A percentile compares a stretch with the other conserved stretches of the same genome.
These are phyloP conservation scores for Pleurotus tuber-regium DNA, from an alignment of 768 basidiomycete genomes.

Conservation along the genomic window DNA sequence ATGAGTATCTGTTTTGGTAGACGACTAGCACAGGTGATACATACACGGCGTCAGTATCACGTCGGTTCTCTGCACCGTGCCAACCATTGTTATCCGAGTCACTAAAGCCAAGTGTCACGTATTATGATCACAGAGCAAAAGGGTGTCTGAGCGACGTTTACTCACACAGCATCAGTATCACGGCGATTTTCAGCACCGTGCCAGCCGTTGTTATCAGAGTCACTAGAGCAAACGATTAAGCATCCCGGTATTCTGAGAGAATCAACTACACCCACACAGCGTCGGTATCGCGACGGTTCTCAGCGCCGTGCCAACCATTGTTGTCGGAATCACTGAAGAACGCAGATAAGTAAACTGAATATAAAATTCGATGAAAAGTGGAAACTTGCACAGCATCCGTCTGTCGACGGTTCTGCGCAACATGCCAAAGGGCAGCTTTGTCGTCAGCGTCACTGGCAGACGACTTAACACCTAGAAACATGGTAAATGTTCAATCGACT, in stretches of 20 bases:
- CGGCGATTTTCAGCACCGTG: background rate
- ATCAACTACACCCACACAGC: background rate
- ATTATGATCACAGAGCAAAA: background rate
- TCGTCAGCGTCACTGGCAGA: background rate
- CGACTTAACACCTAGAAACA: too few species aligned
- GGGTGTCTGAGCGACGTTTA: too few species aligned
- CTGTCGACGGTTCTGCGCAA: background rate
- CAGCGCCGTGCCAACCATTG: background rate
- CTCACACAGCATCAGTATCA: background rate
- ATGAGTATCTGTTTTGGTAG: background rate
- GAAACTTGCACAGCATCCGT: background rate
- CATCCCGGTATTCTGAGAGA: background rate
- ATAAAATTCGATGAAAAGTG: background rate
- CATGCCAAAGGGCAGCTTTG: background rate
- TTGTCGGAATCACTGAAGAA: background rate
- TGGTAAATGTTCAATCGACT: too few species aligned
- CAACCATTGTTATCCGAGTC: background rate
- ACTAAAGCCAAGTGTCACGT: background rate
- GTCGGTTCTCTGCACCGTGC: background rate
- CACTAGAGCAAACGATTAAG: background rate
- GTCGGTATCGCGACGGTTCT: background rate
- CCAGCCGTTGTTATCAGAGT: background rate
- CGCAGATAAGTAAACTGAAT: background rate
- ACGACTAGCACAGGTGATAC: background rate
- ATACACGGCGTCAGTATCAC: background rate